These are phyloP conservation scores for Diaporthe sp. DNA, from an alignment of 2,329 filamentous ascomycete species.

Conservation along the genomic window DNA sequence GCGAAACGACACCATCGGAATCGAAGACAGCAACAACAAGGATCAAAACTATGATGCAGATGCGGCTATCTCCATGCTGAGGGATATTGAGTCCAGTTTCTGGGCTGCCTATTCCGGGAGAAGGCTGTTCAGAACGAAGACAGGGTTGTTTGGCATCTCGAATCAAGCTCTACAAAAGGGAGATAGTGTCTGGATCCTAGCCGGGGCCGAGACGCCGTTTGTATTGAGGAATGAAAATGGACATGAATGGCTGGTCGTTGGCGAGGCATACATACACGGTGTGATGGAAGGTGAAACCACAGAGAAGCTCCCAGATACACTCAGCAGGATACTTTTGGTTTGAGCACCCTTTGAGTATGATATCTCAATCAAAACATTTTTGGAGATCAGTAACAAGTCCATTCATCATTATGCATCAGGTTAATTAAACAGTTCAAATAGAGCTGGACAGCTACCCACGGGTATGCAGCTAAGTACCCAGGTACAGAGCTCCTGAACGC, in stretches of 20 bases:
- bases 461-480: too few relatives aligned
- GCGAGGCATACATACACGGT: conserved; percentile 2
- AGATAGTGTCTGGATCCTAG: not conserved
- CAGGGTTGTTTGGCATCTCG: not conserved
- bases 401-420: too few relatives aligned
- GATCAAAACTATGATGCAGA: not conserved
- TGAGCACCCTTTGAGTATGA: too few relatives aligned
- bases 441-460: too few relatives aligned
- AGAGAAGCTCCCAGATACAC: not conserved
- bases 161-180: not conserved
- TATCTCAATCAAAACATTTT: too few relatives aligned
- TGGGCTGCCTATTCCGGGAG: conserved; percentile 6
- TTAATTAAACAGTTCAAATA: too few relatives aligned
- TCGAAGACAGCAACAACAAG: not conserved
- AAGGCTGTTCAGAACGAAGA: not conserved
- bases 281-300: not conserved
- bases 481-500: too few relatives aligned
- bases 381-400: too few relatives aligned
- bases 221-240: not conserved
- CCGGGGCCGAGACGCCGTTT: not conserved
- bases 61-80: not conserved
- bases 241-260: not conserved
- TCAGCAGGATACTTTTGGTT: not conserved
- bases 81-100: conserved; percentile 3
- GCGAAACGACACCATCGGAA: not conserved